Evolutionary conservation across 1,284 basidiomycete species (phyloP).

Genomic region (Tylopilus sp.): DNA sequence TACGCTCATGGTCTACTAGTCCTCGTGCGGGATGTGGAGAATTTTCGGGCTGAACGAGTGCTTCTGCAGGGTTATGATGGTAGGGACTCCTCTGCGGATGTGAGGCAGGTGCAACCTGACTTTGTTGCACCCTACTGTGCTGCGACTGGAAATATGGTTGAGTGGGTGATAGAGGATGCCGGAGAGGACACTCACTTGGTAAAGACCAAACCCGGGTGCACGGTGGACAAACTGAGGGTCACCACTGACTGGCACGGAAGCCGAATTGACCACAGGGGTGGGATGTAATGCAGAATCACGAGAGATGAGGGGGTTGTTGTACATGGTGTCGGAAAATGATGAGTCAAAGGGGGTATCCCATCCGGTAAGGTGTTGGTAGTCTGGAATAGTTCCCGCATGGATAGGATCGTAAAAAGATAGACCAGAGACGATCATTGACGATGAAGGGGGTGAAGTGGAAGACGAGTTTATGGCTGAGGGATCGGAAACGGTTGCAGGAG

Average conservation of each 20-base stretch:
- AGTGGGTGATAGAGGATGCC: not conserved
- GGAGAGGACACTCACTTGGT: not conserved
- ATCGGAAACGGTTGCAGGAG: conserved; percentile 5
- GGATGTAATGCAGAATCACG: conserved; percentile 2
- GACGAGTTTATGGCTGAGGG: not conserved
- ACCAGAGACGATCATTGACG: conserved; percentile 40
- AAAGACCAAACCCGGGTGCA: conserved; percentile 13
- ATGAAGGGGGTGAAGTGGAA: not conserved
- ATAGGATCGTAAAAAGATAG: conserved; percentile 43
- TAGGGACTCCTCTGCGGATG: conserved; percentile 10
- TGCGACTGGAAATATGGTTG: conserved; percentile 7
- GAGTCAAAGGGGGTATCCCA: conserved; percentile 38
- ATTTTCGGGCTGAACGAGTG: not conserved
- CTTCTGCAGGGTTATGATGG: not conserved
- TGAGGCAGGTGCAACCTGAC: conserved; percentile 25
- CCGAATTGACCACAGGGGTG: not conserved
- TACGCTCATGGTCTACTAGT: not conserved
- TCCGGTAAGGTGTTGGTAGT: conserved; percentile 20
- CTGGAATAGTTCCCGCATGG: conserved; percentile 24
- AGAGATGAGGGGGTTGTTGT: not conserved
- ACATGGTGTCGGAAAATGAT: conserved; percentile 11
- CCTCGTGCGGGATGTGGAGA: not conserved
- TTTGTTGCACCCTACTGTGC: conserved; percentile 16
- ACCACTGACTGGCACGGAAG: conserved; percentile 2
- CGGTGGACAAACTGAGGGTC: conserved; percentile 5